Conservation (phyloP, 371 early-diverging fungal genomes). For the Blakeslea trispora region DNA sequence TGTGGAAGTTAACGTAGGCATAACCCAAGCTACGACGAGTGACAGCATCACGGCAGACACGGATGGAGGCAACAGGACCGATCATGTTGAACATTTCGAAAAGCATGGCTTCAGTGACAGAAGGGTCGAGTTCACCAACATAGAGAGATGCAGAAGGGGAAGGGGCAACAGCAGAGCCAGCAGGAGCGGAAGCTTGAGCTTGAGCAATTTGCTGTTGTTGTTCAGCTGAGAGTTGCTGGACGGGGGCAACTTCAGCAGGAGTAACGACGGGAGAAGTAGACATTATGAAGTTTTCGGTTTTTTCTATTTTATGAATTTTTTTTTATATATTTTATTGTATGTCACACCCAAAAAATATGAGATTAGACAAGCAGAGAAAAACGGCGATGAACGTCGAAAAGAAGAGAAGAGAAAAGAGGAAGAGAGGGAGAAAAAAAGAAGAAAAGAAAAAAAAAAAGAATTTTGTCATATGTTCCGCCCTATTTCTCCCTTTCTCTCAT, state of each 20-base stretch:
- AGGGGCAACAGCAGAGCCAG: constrained; percentile 44
- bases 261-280: constrained; percentile 57
- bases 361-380: constrained; percentile 32
- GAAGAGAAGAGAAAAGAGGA: constrained; percentile 22
- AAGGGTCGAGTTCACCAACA: constrained; percentile 91
- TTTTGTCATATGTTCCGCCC: not conserved
- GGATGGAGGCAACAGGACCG: constrained; percentile 96
- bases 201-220: constrained; percentile 67
- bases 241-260: constrained; percentile 50
- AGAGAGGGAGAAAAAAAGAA: constrained; percentile 24
- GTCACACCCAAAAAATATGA: constrained; percentile 29
- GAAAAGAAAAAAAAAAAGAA: constrained; percentile 5
- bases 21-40: constrained; percentile 97
- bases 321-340: constrained; percentile 38
- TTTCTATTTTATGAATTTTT: constrained; percentile 51
- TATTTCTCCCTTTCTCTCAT: not conserved
- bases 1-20: constrained; percentile 97
- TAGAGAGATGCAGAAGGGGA: constrained; percentile 79
- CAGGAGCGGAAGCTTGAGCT: constrained; percentile 51
- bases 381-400: constrained; percentile 37
- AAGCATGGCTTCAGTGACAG: constrained; percentile 96
- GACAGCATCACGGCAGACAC: constrained; percentile 98
- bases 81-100: constrained; percentile 96
- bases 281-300: constrained; percentile 45
- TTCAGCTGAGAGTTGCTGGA: constrained; percentile 51